phyloP scores from a whole-genome alignment of 495 filamentous ascomycete genomes.

The Podospora sp. region DNA sequence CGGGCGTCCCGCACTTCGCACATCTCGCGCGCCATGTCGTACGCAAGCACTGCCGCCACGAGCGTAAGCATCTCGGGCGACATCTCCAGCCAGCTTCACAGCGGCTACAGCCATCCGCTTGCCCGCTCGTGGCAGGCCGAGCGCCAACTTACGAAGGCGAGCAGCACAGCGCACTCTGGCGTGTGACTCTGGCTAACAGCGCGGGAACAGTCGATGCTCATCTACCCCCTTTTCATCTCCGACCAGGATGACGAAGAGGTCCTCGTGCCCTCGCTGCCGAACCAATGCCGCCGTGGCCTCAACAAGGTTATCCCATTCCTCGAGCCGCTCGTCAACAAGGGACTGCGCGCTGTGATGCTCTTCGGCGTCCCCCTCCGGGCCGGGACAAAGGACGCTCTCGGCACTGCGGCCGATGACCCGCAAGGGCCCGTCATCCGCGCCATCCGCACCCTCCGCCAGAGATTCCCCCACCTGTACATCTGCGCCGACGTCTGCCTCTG shows the following conservation, averaged over 20 bases:
- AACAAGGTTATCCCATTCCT: slow-evolving; percentile 86
- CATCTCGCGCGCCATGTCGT: slow-evolving; percentile 73
- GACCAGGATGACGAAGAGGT: slow-evolving; percentile 92
- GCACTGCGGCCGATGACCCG: slow-evolving; percentile 92
- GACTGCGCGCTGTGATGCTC: slow-evolving; percentile 87
- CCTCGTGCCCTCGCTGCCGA: slow-evolving; percentile 84
- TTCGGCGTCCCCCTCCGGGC: slow-evolving; percentile 88
- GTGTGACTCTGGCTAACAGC: slow-evolving; percentile 18
- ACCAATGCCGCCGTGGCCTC: slow-evolving; percentile 82
- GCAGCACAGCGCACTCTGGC: slow-evolving; percentile 17
- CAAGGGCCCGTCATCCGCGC: slow-evolving; percentile 84
- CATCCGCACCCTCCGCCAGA: slow-evolving; percentile 77
- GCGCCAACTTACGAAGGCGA: slow-evolving; percentile 92
- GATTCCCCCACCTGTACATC: slow-evolving; percentile 88
- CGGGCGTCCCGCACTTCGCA: slow-evolving; percentile 60
- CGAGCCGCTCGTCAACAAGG: slow-evolving; percentile 81
- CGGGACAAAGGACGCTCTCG: slow-evolving; percentile 83
- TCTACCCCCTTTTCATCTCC: slow-evolving; percentile 95
- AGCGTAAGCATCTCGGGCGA: slow-evolving; percentile 91
- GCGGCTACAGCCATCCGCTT: slow-evolving; percentile 91
- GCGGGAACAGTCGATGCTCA: slow-evolving; percentile 81
- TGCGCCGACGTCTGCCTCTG: slow-evolving; percentile 93
- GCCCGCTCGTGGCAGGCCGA: slow-evolving; percentile 94
- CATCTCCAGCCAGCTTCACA: slow-evolving; percentile 92
- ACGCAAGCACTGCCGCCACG: slow-evolving; percentile 86